Base-by-base conservation (phyloP, 495 filamentous ascomycete genomes). In the Xylaria sp. region DNA sequence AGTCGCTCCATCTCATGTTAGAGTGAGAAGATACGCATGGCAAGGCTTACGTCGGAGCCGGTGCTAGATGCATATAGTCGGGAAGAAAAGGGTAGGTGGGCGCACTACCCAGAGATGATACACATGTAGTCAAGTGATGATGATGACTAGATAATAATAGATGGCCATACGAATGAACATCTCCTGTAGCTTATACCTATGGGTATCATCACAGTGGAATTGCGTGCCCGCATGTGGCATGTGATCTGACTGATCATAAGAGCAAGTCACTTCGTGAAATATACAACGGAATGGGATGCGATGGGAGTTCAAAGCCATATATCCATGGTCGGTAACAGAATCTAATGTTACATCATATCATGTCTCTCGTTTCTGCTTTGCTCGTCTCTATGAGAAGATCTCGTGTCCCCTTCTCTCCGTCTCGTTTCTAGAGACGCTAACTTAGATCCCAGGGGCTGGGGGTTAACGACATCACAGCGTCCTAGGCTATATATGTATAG, bases 61-160 rank as follows among this genome's bases (percentile, higher is more conserved):
- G 14, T 44, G 31, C 55, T 46, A 40, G 53, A 61, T 68, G 66
- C 26, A 65, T 46, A 65, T 50, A 50, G 14, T 61, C 52, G 35
- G 14, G 31, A 5, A 48, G 46, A 43, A 17, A 37, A 24, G 43
- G 61, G 68, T 48, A 53, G 48, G 68, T 46, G 15, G 31, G 48
- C 44, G 33, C 17, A 64, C 50, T 24, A n/a, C 59, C 59, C 48
- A 41, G 33, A 41, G 41, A 55, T 57, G 61, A 66, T 55, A 50
- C 11, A 70, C 11, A 70, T 57, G 61, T 70, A 43, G 44, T 58
- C 57, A 55, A 65, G 35, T 65, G 68, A 70, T 63, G 57, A 70
- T 63, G 37, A 61, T 37, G 44, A 70, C 41, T 40, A 62, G 19
- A 62, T 24, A 59, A 41, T 52, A 71, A 66, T 65, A 46, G 50